Evolutionary conservation across 257 asterid genomes (phyloP).

Genomic region (Fraxinus cuspidata): DNA sequence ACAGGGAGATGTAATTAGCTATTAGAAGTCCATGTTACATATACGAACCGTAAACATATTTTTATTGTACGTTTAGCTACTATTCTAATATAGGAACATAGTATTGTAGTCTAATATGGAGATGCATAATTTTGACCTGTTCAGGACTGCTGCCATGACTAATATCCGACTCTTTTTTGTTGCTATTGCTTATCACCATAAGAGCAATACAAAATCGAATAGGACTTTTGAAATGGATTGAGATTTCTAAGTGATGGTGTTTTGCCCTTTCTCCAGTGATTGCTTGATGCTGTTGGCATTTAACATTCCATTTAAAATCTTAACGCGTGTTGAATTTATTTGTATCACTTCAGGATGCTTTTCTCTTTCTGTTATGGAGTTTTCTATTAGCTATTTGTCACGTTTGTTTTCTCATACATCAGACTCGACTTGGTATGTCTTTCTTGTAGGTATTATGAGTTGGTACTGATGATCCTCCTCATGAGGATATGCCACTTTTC

Average conservation of each 20-base stretch:
- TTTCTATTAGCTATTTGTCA: neutral
- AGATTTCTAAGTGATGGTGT: neutral
- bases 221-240: neutral
- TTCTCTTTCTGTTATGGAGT: neutral
- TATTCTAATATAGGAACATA: no score
- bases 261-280: neutral
- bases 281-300: neutral
- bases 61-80: no score
- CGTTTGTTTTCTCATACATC: neutral
- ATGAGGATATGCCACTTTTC: neutral
- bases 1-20: no score
- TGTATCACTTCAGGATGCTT: neutral
- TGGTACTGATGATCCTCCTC: neutral
- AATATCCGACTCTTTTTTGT: neutral
- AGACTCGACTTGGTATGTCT: neutral
- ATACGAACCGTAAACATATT: no score
- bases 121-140: no score
- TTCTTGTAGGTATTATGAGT: neutral
- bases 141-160: no score
- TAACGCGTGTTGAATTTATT: neutral
- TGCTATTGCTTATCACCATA: neutral
- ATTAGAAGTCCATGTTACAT: no score
- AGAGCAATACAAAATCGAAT: neutral
- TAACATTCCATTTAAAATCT: neutral
- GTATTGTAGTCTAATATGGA: no score